Percentiles rank a stretch among this genome's conserved stretches.
Evolutionary conservation across 768 basidiomycete species (phyloP).

Genomic region (Hysterangium stoloniferum): DNA sequence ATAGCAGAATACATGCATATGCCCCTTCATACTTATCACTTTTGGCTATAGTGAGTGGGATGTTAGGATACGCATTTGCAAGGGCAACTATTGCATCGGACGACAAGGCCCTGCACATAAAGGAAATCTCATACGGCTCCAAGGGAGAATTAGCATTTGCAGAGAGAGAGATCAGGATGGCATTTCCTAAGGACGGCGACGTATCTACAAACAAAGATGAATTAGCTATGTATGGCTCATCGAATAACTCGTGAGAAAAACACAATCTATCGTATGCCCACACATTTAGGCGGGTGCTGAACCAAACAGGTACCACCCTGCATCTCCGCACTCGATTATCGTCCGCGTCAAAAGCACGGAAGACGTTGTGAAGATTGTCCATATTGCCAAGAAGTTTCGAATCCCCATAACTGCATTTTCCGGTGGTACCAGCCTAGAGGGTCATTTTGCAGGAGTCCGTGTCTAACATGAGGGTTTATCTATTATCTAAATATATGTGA

Average conservation of each 20-base stretch:
- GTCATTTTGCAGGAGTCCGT: conserved; percentile 71
- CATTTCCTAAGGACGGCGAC: conserved; percentile 37
- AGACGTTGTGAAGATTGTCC: conserved; percentile 76
- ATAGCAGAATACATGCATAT: background rate
- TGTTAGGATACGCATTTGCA: conserved; percentile 4
- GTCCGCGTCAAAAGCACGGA: conserved; percentile 60
- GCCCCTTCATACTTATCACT: background rate
- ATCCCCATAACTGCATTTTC: conserved; percentile 78
- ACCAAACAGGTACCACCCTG: conserved; percentile 41
- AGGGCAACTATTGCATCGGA: conserved; percentile 4
- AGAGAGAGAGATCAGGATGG: conserved; percentile 33
- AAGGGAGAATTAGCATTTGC: background rate
- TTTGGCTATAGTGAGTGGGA: conserved; percentile 2
- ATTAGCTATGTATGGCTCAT: conserved; percentile 53
- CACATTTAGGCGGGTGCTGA: background rate
- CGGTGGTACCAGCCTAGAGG: conserved; percentile 83
- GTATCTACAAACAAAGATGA: conserved; percentile 46
- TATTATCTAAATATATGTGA: background rate
- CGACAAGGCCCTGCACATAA: background rate
- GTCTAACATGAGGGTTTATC: background rate
- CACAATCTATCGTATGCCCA: background rate
- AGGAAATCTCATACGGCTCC: background rate
- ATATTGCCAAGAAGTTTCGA: conserved; percentile 62
- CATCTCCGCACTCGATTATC: conserved; percentile 38
- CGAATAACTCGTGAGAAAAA: conserved; percentile 45